Percentiles rank a stretch among this genome's conserved stretches.
phyloP scores from a whole-genome alignment of 192 early-diverging fungal genomes.

The Mortierella alpina region DNA sequence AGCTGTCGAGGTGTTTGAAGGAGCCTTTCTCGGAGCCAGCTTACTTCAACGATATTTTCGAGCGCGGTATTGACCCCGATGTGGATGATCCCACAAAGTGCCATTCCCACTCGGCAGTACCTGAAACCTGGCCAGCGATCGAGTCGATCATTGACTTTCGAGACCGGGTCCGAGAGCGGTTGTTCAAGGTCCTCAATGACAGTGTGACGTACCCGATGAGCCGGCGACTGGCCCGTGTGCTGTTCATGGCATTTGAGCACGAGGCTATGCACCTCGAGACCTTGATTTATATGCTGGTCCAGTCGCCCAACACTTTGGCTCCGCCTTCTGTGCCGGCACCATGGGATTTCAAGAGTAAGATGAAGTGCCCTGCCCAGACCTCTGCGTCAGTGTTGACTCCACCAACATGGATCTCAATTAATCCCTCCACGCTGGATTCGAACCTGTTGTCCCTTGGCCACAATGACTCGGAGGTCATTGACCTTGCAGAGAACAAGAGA shows the following conservation, averaged over 20 bases:
- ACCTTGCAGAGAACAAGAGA: constrained; percentile 54
- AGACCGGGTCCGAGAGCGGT: constrained; percentile 69
- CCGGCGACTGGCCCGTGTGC: constrained; percentile 62
- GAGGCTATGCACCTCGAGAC: constrained; percentile 96
- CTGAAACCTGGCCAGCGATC: constrained; percentile 77
- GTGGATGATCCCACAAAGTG: constrained; percentile 78
- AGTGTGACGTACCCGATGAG: constrained; percentile 23
- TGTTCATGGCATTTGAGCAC: constrained; percentile 94
- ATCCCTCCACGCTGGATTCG: constrained; percentile 15
- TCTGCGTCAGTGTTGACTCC: constrained; percentile 11
- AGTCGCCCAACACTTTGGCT: constrained; percentile 61
- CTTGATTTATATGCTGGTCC: constrained; percentile 89
- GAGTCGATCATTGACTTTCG: constrained; percentile 74
- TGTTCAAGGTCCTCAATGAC: constrained; percentile 59
- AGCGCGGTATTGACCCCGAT: constrained; percentile 95
- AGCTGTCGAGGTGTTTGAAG: constrained; percentile 58
- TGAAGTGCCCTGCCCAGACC: neutral
- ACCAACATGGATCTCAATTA: constrained; percentile 17
- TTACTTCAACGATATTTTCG: constrained; percentile 83
- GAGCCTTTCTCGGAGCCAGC: constrained; percentile 69
- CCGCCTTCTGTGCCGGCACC: constrained; percentile 60
- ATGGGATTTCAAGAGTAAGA: constrained; percentile 6
- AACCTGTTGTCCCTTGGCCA: constrained; percentile 69
- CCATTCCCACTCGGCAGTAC: constrained; percentile 81
- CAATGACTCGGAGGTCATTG: constrained; percentile 63